phyloP scores from a whole-genome alignment of 2,329 filamentous ascomycete genomes.

The Colletotrichum graminicola region DNA sequence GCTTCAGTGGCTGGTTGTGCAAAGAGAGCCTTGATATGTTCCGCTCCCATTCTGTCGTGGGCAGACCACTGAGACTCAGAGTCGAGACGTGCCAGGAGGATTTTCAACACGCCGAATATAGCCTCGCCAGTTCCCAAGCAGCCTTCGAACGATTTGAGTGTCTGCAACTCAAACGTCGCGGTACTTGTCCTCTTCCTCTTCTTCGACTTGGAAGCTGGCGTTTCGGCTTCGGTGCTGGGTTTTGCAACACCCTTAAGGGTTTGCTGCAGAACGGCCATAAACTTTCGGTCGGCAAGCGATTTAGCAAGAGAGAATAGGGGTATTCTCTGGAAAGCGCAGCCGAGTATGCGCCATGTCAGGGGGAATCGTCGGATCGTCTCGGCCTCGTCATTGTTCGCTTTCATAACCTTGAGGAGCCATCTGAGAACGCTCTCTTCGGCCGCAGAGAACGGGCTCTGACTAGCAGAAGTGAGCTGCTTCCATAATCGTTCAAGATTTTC shows the following conservation, averaged over 20 bases:
- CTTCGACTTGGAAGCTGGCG: slow-evolving; percentile 47
- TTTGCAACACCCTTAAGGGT: slow-evolving; percentile 70
- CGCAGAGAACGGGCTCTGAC: slow-evolving; percentile 60
- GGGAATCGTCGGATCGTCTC: slow-evolving; percentile 68
- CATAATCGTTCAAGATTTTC: slow-evolving; percentile 64
- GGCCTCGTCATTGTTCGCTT: slow-evolving; percentile 55
- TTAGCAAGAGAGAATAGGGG: slow-evolving; percentile 77
- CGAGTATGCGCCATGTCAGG: slow-evolving; percentile 72
- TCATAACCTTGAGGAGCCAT: slow-evolving; percentile 74
- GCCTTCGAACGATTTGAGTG: slow-evolving; percentile 54
- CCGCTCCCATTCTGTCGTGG: slow-evolving; percentile 65
- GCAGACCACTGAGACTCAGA: slow-evolving; percentile 51
- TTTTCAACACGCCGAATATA: slow-evolving; percentile 60
- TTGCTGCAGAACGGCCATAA: slow-evolving; percentile 74
- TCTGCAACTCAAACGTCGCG: slow-evolving; percentile 54
- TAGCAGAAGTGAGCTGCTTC: slow-evolving; percentile 59
- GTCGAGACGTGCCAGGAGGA: slow-evolving; percentile 61
- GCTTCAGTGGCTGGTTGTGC: slow-evolving; percentile 62
- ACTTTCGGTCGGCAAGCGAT: slow-evolving; percentile 77
- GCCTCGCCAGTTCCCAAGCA: slow-evolving; percentile 62
- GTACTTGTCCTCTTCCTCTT: slow-evolving; percentile 62
- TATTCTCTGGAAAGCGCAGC: slow-evolving; percentile 72
- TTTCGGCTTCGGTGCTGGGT: slow-evolving; percentile 47
- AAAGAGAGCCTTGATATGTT: slow-evolving; percentile 70
- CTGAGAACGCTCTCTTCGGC: slow-evolving; percentile 70